Conservation (phyloP, 495 filamentous ascomycete species). For the Hypoxylon lenormandii region DNA sequence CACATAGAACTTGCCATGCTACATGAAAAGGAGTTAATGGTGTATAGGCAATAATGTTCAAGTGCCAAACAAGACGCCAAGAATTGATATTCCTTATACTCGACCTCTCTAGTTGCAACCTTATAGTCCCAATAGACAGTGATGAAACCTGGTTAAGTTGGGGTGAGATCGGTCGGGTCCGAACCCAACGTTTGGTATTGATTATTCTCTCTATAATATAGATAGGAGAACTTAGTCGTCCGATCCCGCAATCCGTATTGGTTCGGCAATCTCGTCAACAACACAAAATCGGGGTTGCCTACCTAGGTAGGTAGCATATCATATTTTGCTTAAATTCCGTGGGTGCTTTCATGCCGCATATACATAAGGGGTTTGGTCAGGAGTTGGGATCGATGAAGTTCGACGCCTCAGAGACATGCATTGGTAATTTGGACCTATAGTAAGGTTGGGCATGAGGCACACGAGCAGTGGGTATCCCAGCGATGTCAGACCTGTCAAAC, state of each 20-base stretch:
- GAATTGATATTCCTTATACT: conserved; percentile 11
- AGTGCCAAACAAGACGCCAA: conserved; percentile 1
- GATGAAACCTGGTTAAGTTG: conserved; percentile 3
- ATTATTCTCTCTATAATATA: conserved; percentile 14
- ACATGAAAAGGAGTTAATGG: conserved; percentile 1
- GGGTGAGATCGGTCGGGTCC: conserved; percentile 16
- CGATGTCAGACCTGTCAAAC: not conserved
- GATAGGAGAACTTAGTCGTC: conserved; percentile 5
- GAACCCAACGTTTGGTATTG: conserved; percentile 24
- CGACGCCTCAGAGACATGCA: conserved; percentile 29
- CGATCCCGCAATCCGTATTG: conserved; percentile 30
- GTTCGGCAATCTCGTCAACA: conserved; percentile 41
- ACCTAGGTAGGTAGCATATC: conserved; percentile 3
- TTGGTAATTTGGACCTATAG: conserved; percentile 16
- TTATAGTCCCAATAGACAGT: conserved; percentile 1
- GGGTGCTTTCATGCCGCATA: conserved; percentile 6
- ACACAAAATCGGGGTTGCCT: conserved; percentile 17
- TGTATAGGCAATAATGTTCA: conserved; percentile 9
- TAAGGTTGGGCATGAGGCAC: not conserved
- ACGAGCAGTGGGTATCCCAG: not conserved
- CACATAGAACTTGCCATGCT: not conserved
- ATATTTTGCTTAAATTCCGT: conserved; percentile 19
- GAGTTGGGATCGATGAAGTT: conserved; percentile 12
- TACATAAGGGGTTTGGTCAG: not conserved
- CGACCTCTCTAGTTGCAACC: conserved; percentile 9